phyloP scores from a whole-genome alignment of 2,329 filamentous ascomycete species.

The Trichoderma atroviride region DNA sequence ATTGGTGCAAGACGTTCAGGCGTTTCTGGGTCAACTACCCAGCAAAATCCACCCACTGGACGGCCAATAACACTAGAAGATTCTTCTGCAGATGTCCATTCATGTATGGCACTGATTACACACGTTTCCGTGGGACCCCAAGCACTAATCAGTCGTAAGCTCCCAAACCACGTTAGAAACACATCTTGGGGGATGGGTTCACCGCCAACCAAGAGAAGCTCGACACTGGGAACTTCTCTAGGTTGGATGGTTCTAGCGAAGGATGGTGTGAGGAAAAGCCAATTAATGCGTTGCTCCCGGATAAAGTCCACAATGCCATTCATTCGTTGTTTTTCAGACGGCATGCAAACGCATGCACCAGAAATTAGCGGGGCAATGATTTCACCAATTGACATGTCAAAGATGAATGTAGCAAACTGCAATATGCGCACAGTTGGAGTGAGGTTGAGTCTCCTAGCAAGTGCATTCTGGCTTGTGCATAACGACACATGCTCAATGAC shows the following conservation, averaged over 20 bases:
- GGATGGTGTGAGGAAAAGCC: not conserved
- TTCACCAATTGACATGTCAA: not conserved
- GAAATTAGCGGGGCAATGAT: not conserved
- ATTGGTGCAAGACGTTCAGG: conserved; percentile 1
- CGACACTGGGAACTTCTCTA: not conserved
- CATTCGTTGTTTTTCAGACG: not conserved
- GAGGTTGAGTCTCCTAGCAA: not conserved
- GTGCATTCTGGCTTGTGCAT: conserved; percentile 7
- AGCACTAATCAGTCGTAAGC: conserved; percentile 22
- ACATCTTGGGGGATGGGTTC: conserved; percentile 19
- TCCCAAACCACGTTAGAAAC: conserved; percentile 14
- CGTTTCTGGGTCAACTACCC: conserved; percentile 10
- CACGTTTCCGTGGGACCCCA: conserved; percentile 29
- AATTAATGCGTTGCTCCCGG: not conserved
- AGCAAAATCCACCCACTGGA: not conserved
- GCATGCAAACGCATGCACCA: not conserved
- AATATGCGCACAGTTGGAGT: not conserved
- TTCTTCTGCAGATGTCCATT: not conserved
- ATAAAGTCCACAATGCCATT: not conserved
- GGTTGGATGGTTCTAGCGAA: conserved; percentile 6
- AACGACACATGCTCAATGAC: conserved; percentile 29
- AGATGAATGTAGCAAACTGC: not conserved
- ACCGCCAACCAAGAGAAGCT: conserved; percentile 22
- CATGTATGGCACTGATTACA: not conserved
- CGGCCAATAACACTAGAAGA: not conserved